Percentiles rank a stretch among this genome's conserved stretches.
phyloP scores from a whole-genome alignment of 2,329 filamentous ascomycete species.

The Penicillium sp. region DNA sequence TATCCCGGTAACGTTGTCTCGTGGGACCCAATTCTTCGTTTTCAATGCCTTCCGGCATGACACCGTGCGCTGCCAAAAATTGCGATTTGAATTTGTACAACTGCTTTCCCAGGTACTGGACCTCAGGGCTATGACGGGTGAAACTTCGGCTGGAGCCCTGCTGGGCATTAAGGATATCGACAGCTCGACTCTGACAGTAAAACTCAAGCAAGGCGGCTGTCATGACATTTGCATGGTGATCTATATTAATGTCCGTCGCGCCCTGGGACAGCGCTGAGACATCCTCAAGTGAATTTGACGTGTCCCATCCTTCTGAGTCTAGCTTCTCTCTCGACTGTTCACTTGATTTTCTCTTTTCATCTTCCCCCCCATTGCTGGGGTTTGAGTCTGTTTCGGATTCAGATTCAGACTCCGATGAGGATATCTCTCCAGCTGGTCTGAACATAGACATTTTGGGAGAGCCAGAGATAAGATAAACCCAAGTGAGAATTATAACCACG shows the following conservation, averaged over 20 bases:
- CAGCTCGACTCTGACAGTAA: constrained; percentile 45
- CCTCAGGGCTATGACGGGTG: constrained; percentile 45
- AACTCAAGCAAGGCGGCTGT: constrained; percentile 47
- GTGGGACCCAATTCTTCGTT: constrained; percentile 37
- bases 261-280: constrained; percentile 20
- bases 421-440: constrained; percentile 38
- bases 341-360: not conserved
- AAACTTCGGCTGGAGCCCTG: constrained; percentile 34
- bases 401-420: constrained; percentile 37
- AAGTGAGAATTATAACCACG: not conserved
- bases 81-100: constrained; percentile 45
- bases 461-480: not conserved
- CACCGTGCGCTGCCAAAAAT: constrained; percentile 43
- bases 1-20: constrained; percentile 45
- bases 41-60: constrained; percentile 41
- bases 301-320: constrained; percentile 11
- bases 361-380: not conserved
- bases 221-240: constrained; percentile 43
- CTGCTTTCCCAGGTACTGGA: constrained; percentile 41
- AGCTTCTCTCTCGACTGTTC: not conserved
- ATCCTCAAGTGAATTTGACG: constrained; percentile 21
- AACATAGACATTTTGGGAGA: constrained; percentile 41
- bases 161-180: constrained; percentile 45
- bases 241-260: constrained; percentile 32
- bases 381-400: constrained; percentile 21